These are phyloP conservation scores for Erythrobasidium yunnanense DNA, from an alignment of 768 basidiomycete species.

Conservation along the genomic window DNA sequence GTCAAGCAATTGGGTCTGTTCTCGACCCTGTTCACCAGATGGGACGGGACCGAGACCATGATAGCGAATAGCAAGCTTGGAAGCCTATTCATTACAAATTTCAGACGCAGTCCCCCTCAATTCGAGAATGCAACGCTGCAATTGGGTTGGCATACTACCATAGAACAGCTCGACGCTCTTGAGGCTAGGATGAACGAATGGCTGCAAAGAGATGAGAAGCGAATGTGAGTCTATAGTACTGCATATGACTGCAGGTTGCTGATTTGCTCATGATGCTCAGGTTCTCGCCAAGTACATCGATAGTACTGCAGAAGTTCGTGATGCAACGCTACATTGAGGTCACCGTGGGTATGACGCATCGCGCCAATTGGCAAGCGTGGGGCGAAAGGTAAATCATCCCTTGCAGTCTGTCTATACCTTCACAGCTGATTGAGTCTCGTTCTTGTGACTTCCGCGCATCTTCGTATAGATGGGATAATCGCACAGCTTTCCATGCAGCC, in stretches of 20 bases:
- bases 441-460: no score
- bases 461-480: conserved; percentile 47
- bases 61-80: conserved; percentile 28
- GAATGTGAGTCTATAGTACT: conserved; percentile 36
- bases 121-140: conserved; percentile 47
- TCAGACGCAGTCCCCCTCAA: neutral
- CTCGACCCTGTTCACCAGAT: conserved; percentile 61
- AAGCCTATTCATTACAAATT: neutral
- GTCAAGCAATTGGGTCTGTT: conserved; percentile 74
- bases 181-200: conserved; percentile 60
- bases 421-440: no score
- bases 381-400: no score
- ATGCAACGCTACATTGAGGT: conserved; percentile 59
- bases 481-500: conserved; percentile 69
- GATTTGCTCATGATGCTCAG: no score
- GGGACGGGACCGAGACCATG: conserved; percentile 60
- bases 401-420: no score
- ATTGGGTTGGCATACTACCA: conserved; percentile 63
- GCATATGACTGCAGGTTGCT: no score
- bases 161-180: conserved; percentile 60
- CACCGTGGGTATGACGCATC: conserved; percentile 46
- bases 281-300: conserved; percentile 58
- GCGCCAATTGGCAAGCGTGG: conserved; percentile 51
- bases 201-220: conserved; percentile 66
- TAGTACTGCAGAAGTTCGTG: conserved; percentile 55